A percentile compares a stretch with the other conserved stretches of the same genome.
These are phyloP conservation scores for Boletus coccyginus DNA, from an alignment of 768 basidiomycete genomes.

Conservation along the genomic window DNA sequence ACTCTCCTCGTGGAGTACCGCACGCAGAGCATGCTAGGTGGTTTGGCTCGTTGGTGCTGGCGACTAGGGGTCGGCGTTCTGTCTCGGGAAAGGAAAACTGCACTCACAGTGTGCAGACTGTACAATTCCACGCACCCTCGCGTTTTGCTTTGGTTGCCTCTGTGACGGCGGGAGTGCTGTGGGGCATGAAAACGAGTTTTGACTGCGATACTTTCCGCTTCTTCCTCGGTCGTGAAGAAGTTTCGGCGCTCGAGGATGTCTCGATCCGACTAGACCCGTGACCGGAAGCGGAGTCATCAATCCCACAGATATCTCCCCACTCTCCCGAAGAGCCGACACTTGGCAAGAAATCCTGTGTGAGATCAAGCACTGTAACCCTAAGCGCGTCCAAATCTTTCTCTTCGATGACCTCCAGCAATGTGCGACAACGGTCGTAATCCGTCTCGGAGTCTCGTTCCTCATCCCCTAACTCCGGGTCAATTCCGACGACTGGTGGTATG, in stretches of 20 bases:
- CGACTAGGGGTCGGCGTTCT: conserved; percentile 3
- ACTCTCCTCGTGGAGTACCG: conserved; percentile 48
- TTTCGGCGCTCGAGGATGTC: not conserved
- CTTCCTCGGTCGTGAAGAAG: conserved; percentile 12
- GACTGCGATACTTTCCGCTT: conserved; percentile 18
- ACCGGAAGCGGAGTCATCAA: not conserved
- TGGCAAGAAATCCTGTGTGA: conserved; percentile 51
- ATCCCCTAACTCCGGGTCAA: conserved; percentile 34
- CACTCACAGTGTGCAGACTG: conserved; percentile 63
- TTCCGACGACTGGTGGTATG: conserved; percentile 18
- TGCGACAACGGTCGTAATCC: conserved; percentile 48
- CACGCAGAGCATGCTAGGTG: conserved; percentile 66
- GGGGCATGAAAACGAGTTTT: conserved; percentile 7
- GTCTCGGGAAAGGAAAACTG: not conserved
- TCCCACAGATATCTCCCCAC: not conserved
- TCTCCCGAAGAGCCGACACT: not conserved
- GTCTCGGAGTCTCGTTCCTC: conserved; percentile 47
- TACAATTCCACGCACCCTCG: conserved; percentile 47
- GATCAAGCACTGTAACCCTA: conserved; percentile 42
- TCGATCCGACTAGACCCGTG: not conserved
- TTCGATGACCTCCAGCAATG: conserved; percentile 47
- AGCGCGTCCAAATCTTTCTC: conserved; percentile 43
- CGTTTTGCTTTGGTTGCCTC: conserved; percentile 37
- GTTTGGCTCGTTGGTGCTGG: conserved; percentile 49
- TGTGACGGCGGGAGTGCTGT: not conserved